Evolutionary conservation across 2,329 filamentous ascomycete genomes (phyloP), one percentile per base, ranked within the genome.

Genomic region (Fusarium sp.): DNA sequence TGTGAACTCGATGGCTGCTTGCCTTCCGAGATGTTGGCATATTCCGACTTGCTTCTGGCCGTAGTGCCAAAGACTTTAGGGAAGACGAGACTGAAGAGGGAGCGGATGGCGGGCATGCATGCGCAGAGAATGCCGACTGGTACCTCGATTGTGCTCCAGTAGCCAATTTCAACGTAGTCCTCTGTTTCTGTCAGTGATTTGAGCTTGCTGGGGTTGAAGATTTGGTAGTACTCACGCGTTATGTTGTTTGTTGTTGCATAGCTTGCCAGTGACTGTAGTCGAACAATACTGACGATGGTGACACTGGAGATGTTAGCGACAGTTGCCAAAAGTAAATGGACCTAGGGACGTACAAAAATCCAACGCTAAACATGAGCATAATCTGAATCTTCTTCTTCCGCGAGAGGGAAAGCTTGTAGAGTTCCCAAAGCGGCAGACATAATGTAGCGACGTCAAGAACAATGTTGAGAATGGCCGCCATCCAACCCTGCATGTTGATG

Each of bases 391-490:
- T 71, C 57, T 71, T 71, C 43, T 56, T 71, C 0, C 13, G 24
- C 3, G 69, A 71, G 6, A 71, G 20, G 1, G 67, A 71, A 1
- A 71, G 20, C 1, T 37, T 52, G 5, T 62, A 71, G 6, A 71
- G 68, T 6, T 71, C 69, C 10, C 39, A 20, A 0, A 71, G n/a
- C 11, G 69, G 69, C 1, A 71, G 8, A 43, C 3, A 63, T 9
- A 22, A 59, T 0, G 63, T 71, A 0, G 31, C 84, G 6, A 88
- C 2, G 69, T 90, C 88, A 16, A 87, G 78, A 1, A 79, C 73
- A 45, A 90, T 89, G 63, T 85, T 86, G 37, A 87, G 81, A n/a
- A 77, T 82, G 0, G 87, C 88, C 10, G 86, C 85, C 35, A 84
- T 81, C 86, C 86, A 90, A 2, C 80, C 84, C 16, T 88, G 81